These are phyloP conservation scores for Nitzschia sp. DNA, from an alignment of 108 stramenopile species.

Conservation along the genomic window DNA sequence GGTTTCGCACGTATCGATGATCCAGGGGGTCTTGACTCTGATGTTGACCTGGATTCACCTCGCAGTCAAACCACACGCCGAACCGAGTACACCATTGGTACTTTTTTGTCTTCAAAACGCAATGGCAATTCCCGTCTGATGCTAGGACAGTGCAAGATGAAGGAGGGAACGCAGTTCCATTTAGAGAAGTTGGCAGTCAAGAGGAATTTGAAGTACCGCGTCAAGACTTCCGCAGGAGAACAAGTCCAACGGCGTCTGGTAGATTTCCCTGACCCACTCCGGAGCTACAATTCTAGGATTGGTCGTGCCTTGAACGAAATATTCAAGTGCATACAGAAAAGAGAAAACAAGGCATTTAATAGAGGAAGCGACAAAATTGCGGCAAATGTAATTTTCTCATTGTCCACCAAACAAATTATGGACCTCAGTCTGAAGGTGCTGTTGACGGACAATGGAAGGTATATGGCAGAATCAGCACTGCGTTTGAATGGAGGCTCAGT, in stretches of 20 bases:
- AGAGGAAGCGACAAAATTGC: conserved; percentile 2
- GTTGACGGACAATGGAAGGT: conserved; percentile 24
- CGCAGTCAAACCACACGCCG: not conserved
- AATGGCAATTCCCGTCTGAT: conserved; percentile 20
- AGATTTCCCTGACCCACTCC: conserved; percentile 35
- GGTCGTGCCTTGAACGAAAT: conserved; percentile 26
- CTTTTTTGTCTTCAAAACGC: conserved; percentile 12
- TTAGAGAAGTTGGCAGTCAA: conserved; percentile 36
- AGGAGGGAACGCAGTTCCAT: conserved; percentile 33
- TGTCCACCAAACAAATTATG: conserved; percentile 36
- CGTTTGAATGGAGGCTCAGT: conserved; percentile 47
- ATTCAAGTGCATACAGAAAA: conserved; percentile 10
- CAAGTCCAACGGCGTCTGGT: conserved; percentile 5
- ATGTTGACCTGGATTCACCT: not conserved
- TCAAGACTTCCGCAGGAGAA: not conserved
- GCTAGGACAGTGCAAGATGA: conserved; percentile 19
- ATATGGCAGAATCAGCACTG: conserved; percentile 11
- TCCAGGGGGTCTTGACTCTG: not conserved
- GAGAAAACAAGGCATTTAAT: conserved; percentile 16
- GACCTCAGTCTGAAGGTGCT: conserved; percentile 37
- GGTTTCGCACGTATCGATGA: not conserved
- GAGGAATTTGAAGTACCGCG: not conserved
- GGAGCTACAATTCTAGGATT: conserved; percentile 7
- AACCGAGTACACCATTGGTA: conserved; percentile 21
- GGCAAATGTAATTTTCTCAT: conserved; percentile 30